Base-by-base conservation (phyloP, 2,329 filamentous ascomycete species). In the Peltaster fructicola region DNA sequence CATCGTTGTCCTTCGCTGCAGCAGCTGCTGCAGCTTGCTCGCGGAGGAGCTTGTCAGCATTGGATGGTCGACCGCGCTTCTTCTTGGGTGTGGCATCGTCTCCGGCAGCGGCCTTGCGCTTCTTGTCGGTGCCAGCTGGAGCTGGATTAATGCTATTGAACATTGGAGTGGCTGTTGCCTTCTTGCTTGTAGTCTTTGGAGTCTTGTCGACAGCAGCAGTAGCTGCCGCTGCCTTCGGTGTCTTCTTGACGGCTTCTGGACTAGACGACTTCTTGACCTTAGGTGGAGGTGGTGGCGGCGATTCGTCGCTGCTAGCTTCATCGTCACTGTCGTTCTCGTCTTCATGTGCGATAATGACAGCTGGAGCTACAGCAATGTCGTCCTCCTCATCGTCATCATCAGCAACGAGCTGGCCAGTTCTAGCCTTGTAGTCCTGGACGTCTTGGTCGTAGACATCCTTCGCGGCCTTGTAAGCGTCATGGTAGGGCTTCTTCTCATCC, bases 401-500 rank as follows among this genome's bases (percentile, higher is more conserved):
- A 10, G 53, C 30, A 7, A 31, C 32, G 2, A 35, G 17, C 12
- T 37, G 46, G 8, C 51, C 51, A 21, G 48, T 50, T n/a, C 52
- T 54, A 25, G 60, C 60, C 41, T 67, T 62, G 53, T 73, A 74
- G 3, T 54, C 56, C 24, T 54, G 54, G 43, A 66, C 55, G 25
- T 64, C 58, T 27, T 58, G 51, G 36, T 65, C 61, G 51, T 68
- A 73, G 20, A 57, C 48, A 23, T 62, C 59, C 35, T 69, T 55
- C 31, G 65, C 65, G 32, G 54, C 50, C 33, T 60, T 54, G 45
- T 73, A 73, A n/a, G 63, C 54, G 14, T 60, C 53, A 37, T 63
- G 61, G 56, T 65, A 70, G 26, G 73, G 68, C 50, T 63, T 55
- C 44, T 90, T 90, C 56, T 90, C 75, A 7, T 59, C 53, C 2